Percentiles rank a stretch among this genome's conserved stretches.
Evolutionary conservation across 176 grass and related monocot species (phyloP).

Genomic region (Aegilops bicornis): DNA sequence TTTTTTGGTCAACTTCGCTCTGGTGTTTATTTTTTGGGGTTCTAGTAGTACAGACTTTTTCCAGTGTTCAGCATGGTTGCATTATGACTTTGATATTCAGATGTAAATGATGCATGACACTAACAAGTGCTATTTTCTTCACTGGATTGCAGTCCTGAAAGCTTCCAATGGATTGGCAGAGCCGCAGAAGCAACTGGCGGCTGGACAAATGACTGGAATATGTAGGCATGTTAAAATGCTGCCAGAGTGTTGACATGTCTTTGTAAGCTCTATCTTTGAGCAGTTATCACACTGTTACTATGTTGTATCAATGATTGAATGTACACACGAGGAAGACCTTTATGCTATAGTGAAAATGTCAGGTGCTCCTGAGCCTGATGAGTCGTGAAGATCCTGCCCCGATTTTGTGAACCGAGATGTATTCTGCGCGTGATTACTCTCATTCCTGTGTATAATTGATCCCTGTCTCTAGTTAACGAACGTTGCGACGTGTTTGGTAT

Average conservation of each 20-base stretch:
- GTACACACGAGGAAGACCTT: neutral
- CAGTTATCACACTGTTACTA: neutral
- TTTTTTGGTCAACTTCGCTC: neutral
- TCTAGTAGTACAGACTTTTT: neutral
- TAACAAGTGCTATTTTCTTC: neutral
- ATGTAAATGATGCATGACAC: neutral
- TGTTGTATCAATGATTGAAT: neutral
- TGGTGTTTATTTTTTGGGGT: neutral
- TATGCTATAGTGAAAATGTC: neutral
- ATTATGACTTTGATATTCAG: constrained; percentile 8
- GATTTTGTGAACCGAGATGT: neutral
- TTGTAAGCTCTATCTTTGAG: neutral
- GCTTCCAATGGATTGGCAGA: constrained; percentile 1
- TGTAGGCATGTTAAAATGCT: constrained; percentile 3
- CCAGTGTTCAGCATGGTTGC: neutral
- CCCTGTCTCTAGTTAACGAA: neutral
- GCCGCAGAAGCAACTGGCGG: neutral
- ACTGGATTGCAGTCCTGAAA: neutral
- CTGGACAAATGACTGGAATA: neutral
- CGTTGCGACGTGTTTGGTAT: neutral
- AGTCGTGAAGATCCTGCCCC: neutral
- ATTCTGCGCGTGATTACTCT: neutral
- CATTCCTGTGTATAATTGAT: neutral
- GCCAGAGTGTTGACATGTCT: neutral
- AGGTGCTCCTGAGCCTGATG: neutral